A percentile compares a stretch with the other conserved stretches of the same genome.
Evolutionary conservation across 352 stramenopile genomes (phyloP).

Genomic region (Sclerospora graminicola): DNA sequence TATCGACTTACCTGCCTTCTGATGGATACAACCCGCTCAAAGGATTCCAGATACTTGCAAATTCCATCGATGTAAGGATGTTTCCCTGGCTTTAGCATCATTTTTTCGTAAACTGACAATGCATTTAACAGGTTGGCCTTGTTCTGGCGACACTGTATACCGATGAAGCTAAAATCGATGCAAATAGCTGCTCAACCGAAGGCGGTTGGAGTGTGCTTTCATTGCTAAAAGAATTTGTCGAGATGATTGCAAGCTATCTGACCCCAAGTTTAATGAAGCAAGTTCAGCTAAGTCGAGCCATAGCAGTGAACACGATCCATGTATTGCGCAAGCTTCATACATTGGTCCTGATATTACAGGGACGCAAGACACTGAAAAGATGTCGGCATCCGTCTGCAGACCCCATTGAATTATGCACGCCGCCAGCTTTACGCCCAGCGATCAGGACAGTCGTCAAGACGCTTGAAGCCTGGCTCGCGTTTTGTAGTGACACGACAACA

Average conservation of each 20-base stretch:
- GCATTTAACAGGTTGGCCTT: slow-evolving; percentile 24
- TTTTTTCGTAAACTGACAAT: not conserved
- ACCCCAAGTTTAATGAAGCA: slow-evolving; percentile 31
- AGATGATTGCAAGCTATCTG: slow-evolving; percentile 37
- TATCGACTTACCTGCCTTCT: slow-evolving; percentile 25
- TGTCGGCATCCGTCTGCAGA: slow-evolving; percentile 50
- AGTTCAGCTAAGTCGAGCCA: slow-evolving; percentile 21
- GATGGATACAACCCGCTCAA: slow-evolving; percentile 14
- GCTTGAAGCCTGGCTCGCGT: slow-evolving; percentile 23
- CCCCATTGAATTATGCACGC: slow-evolving; percentile 41
- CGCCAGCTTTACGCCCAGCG: slow-evolving; percentile 41
- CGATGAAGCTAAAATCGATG: slow-evolving; percentile 8
- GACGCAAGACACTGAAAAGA: slow-evolving; percentile 14
- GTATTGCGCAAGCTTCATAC: slow-evolving; percentile 39
- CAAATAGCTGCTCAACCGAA: slow-evolving; percentile 3
- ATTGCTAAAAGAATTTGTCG: slow-evolving; percentile 38
- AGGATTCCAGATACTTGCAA: slow-evolving; percentile 25
- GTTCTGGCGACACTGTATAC: slow-evolving; percentile 29
- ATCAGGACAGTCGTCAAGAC: slow-evolving; percentile 43
- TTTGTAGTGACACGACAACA: slow-evolving; percentile 4
- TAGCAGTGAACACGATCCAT: slow-evolving; percentile 24
- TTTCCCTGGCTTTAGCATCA: slow-evolving; percentile 1
- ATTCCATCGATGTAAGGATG: slow-evolving; percentile 32
- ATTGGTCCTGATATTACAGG: slow-evolving; percentile 66
- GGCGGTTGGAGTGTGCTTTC: slow-evolving; percentile 12